phyloP scores from a whole-genome alignment of 139 green algal genomes.

The Eudorina sp. region DNA sequence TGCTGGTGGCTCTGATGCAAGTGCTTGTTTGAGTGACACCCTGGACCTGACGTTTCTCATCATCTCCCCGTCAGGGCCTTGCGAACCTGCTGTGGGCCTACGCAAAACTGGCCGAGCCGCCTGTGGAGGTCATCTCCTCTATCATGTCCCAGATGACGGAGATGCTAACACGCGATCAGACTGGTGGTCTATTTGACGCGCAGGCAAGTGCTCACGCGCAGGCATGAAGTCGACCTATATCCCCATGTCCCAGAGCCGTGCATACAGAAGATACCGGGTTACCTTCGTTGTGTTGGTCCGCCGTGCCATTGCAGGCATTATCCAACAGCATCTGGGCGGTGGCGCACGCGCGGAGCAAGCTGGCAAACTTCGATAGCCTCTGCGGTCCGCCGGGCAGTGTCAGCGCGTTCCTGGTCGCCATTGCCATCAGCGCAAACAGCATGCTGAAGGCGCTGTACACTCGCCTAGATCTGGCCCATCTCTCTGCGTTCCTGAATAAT shows the following conservation, averaged over 20 bases:
- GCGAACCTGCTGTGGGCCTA: conserved; percentile 75
- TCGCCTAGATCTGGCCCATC: conserved; percentile 37
- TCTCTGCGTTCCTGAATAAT: conserved; percentile 53
- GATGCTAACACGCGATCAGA: conserved; percentile 55
- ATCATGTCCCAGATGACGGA: conserved; percentile 66
- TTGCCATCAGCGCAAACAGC: conserved; percentile 48
- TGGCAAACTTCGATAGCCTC: conserved; percentile 60
- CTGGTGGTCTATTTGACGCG: conserved; percentile 57
- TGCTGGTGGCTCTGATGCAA: too few relatives aligned
- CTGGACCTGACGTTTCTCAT: too few relatives aligned
- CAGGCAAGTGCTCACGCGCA: conserved; percentile 59
- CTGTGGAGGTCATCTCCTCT: conserved; percentile 53
- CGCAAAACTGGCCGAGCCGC: conserved; percentile 66
- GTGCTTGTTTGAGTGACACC: too few relatives aligned
- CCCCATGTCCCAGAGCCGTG: neutral
- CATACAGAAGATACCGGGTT: neutral
- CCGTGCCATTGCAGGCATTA: conserved; percentile 53
- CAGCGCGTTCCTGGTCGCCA: conserved; percentile 59
- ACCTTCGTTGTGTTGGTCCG: neutral
- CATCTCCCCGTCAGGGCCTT: conserved; percentile 54
- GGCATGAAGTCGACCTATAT: neutral
- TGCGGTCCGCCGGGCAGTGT: conserved; percentile 40
- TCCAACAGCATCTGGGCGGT: conserved; percentile 76
- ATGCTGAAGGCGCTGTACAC: conserved; percentile 51
- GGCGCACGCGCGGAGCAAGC: conserved; percentile 62